phyloP scores from a whole-genome alignment of 805 yeast species.

The Pichia gijzeniarum region DNA sequence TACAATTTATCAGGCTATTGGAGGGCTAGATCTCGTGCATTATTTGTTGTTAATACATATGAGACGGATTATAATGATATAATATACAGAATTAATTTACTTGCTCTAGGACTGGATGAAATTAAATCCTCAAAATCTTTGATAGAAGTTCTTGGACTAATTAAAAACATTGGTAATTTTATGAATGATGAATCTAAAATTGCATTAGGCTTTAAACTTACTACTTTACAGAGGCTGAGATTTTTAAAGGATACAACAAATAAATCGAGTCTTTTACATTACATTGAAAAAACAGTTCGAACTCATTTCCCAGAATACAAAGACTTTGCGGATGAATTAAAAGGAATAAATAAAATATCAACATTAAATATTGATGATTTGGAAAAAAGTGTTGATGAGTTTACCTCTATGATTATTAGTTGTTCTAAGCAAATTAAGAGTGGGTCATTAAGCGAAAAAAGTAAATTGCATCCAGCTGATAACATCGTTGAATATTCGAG shows the following conservation, averaged over 20 bases:
- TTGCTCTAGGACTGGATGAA: conserved; percentile 54
- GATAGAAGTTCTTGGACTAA: conserved; percentile 54
- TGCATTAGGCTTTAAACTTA: conserved; percentile 64
- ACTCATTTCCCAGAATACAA: conserved; percentile 58
- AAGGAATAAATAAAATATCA: conserved; percentile 46
- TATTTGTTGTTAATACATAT: conserved; percentile 47
- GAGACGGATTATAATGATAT: conserved; percentile 64
- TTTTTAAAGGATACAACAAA: conserved; percentile 68
- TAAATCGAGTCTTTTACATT: conserved; percentile 66
- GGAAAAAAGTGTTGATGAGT: conserved; percentile 52
- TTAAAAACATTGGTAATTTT: conserved; percentile 68
- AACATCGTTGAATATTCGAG: conserved; percentile 46
- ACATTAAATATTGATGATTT: conserved; percentile 59
- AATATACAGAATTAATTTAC: conserved; percentile 43
- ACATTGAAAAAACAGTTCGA: conserved; percentile 64
- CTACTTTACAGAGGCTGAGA: conserved; percentile 61
- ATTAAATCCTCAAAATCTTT: conserved; percentile 48
- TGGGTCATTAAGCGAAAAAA: conserved; percentile 60
- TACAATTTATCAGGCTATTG: conserved; percentile 65
- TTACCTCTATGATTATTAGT: conserved; percentile 41
- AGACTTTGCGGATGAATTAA: conserved; percentile 54
- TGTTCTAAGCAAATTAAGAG: conserved; percentile 48
- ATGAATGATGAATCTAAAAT: conserved; percentile 68
- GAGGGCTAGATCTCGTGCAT: conserved; percentile 63
- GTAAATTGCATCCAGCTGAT: conserved; percentile 63